A percentile compares a stretch with the other conserved stretches of the same genome.
Conservation (phyloP, 257 asterid species). For the Salvia rosmarinus region DNA sequence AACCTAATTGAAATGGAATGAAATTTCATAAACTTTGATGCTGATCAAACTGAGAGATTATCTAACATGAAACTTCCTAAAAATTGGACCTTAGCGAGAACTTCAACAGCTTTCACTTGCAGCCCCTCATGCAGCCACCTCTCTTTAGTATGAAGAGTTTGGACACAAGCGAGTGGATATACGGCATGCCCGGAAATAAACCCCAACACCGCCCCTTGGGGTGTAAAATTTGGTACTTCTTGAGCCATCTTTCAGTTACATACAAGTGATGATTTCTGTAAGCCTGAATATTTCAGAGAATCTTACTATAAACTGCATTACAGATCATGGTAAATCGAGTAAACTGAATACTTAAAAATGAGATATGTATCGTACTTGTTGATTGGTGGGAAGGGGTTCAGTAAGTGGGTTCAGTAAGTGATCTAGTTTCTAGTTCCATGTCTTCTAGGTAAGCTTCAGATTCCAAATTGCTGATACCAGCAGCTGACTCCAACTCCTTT, state of each 20-base stretch:
- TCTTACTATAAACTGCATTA: neutral
- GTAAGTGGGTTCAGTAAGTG: conserved; percentile 94
- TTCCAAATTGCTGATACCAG: conserved; percentile 46
- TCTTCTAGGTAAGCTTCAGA: conserved; percentile 69
- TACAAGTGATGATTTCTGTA: conserved; percentile 83
- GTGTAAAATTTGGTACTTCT: conserved; percentile 70
- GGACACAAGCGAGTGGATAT: conserved; percentile 92
- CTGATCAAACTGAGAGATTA: conserved; percentile 20
- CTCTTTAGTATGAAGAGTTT: conserved; percentile 67
- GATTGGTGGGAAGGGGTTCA: conserved; percentile 97
- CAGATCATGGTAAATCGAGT: conserved; percentile 19
- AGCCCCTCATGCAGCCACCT: conserved; percentile 90
- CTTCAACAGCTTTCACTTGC: conserved; percentile 84
- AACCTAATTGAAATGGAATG: conserved; percentile 47
- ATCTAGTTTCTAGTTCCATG: conserved; percentile 93
- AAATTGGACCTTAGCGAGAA: conserved; percentile 73
- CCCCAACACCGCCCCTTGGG: conserved; percentile 90
- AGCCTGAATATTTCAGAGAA: conserved; percentile 60
- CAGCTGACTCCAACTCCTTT: conserved; percentile 78
- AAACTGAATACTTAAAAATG: conserved; percentile 14
- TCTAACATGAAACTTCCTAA: conserved; percentile 28
- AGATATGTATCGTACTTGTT: conserved; percentile 58
- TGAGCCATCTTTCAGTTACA: conserved; percentile 88
- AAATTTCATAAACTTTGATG: conserved; percentile 18
- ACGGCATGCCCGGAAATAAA: conserved; percentile 86